Evolutionary conservation across 2,329 filamentous ascomycete genomes (phyloP).

Genomic region (Fonsecaea erecta): DNA sequence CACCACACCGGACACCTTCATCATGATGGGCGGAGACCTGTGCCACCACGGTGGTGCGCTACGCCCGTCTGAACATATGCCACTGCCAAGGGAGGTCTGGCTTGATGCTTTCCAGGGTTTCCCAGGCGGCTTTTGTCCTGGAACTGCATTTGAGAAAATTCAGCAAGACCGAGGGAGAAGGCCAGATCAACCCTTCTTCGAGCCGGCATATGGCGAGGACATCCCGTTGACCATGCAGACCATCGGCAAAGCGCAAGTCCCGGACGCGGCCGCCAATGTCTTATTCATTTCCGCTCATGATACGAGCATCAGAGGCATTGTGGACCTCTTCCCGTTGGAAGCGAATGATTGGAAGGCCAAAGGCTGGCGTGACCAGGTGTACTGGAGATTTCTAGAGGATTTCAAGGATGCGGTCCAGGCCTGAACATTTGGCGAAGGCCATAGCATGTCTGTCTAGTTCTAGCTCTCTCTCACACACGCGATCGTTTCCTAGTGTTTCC

Average conservation of each 20-base stretch:
- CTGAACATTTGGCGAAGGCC: no score
- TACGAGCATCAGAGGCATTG: conserved; percentile 32
- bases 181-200: conserved; percentile 37
- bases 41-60: conserved; percentile 43
- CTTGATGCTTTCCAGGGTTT: no score
- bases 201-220: conserved; percentile 26
- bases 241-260: conserved; percentile 17
- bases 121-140: no score
- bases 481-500: no score
- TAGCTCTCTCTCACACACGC: no score
- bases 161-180: background rate
- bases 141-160: background rate
- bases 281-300: conserved; percentile 41
- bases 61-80: conserved; percentile 30
- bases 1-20: conserved; percentile 46
- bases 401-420: no score
- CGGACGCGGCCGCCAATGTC: conserved; percentile 38
- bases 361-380: conserved; percentile 33
- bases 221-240: conserved; percentile 16
- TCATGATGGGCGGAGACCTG: conserved; percentile 42
- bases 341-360: conserved; percentile 39
- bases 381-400: conserved; percentile 26
- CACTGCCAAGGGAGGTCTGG: background rate
- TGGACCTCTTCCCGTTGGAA: conserved; percentile 38
- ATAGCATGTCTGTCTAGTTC: no score